Evolutionary conservation across 176 grass and related monocot genomes (phyloP), one percentile per base, ranked within the genome.

Genomic region (Miscanthus lutarioriparius): DNA sequence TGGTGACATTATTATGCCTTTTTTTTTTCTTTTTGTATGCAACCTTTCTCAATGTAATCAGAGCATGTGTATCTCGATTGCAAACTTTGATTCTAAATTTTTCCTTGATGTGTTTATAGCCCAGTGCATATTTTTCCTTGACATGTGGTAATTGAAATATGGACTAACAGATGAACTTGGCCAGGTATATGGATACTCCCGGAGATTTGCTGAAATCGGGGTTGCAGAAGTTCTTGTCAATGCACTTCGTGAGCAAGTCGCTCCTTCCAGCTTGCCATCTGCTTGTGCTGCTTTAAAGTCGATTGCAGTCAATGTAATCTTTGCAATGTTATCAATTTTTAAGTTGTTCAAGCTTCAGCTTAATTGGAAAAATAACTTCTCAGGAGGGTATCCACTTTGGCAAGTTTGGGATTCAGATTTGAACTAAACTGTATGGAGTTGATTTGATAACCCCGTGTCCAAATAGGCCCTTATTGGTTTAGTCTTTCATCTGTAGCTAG

Each of bases 141-240:
- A 43, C 15, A 13, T 27, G 54, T 77, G 63, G 36, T 67, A 25
- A 73, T 39, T 63, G 59, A 82, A 66, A 44, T 72, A 44, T 63
- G 45, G 27, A 61, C 53, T 82, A 44, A 61, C 12, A 62, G 36
- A 87, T 48, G 28, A 63, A 67, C 20, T 67, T 80, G 63, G 79
- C 6, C 58, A 98, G 96, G 96, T 98, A 66, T 98, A 75, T 93
- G 93, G 96, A 85, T 95, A 98, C 88, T 94, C 96, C 66, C 73
- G 96, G 10, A 95, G 61, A 27, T 98, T 98, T 87, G 93, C 96
- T 87, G 90, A 98, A 90, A 83, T 87, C 83, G 93, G 96, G 30
- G 87, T 98, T 30, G 87, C 85, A 3, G 91, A 87, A 92, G 93
- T 85, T 84, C 93, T 98, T 85, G 89, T 98, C 49, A 77, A 68